Conservation (phyloP, 1,139 yeast genomes). For the Candida glucosophila region DNA sequence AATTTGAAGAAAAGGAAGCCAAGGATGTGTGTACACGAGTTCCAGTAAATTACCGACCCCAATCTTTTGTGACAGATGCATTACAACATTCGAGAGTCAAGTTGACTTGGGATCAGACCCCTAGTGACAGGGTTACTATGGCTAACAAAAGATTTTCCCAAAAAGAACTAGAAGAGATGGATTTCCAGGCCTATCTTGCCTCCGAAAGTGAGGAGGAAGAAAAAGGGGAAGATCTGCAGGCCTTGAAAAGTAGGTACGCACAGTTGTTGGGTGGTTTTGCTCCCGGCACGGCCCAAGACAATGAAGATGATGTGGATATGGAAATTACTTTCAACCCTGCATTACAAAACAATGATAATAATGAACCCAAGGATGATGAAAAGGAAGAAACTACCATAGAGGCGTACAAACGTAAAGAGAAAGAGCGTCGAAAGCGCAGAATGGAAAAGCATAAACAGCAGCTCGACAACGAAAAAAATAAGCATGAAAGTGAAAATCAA, state of each 20-base stretch:
- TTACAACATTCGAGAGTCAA: constrained; percentile 89
- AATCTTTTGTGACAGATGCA: constrained; percentile 80
- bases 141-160: constrained; percentile 79
- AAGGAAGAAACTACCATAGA: constrained; percentile 80
- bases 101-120: constrained; percentile 97
- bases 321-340: constrained; percentile 96
- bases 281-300: constrained; percentile 29
- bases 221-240: constrained; percentile 38
- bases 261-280: constrained; percentile 44
- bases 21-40: constrained; percentile 64
- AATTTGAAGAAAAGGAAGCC: constrained; percentile 65
- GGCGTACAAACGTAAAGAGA: constrained; percentile 78
- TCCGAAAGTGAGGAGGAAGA: constrained; percentile 81
- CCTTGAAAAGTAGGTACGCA: constrained; percentile 54
- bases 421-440: constrained; percentile 82
- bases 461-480: constrained; percentile 36
- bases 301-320: constrained; percentile 75
- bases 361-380: constrained; percentile 23
- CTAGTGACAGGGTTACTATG: constrained; percentile 75
- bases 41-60: constrained; percentile 79
- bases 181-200: constrained; percentile 89
- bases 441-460: constrained; percentile 60
- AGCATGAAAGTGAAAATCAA: constrained; percentile 14
- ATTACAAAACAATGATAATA: constrained; percentile 23
- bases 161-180: constrained; percentile 92